Evolutionary conservation across 1,139 yeast species (phyloP).

Genomic region (Sugiyamaella grinbergsii): DNA sequence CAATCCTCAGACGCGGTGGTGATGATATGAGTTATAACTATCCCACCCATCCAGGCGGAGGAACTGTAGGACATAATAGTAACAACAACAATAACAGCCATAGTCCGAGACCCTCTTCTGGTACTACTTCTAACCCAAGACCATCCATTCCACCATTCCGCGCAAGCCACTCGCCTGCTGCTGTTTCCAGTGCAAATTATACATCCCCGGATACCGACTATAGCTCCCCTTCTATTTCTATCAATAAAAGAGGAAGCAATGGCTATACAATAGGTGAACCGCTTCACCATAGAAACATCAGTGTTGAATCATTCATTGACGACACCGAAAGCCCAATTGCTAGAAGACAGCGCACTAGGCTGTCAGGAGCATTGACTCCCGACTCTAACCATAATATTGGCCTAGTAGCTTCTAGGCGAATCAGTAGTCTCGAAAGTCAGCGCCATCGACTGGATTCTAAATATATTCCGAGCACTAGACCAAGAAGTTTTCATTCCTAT

Average conservation of each 20-base stretch:
- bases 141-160: neutral
- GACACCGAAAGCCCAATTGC: slow-evolving; percentile 24
- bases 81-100: too few relatives aligned
- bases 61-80: neutral
- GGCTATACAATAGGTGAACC: slow-evolving; percentile 6
- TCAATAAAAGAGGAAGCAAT: slow-evolving; percentile 9
- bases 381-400: slow-evolving; percentile 18
- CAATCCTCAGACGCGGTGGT: neutral
- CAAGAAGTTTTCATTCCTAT: slow-evolving; percentile 17
- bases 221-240: neutral
- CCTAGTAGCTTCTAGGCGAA: slow-evolving; percentile 18
- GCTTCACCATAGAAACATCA: slow-evolving; percentile 2
- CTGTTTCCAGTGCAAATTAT: slow-evolving; percentile 1
- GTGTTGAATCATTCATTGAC: slow-evolving; percentile 14
- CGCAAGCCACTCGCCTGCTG: slow-evolving; percentile 1
- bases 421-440: slow-evolving; percentile 19
- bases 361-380: slow-evolving; percentile 17
- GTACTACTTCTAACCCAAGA: neutral
- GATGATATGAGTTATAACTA: slow-evolving; percentile 3
- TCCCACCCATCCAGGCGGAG: slow-evolving; percentile 2
- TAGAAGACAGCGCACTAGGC: slow-evolving; percentile 23
- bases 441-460: slow-evolving; percentile 14
- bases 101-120: neutral
- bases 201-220: slow-evolving; percentile 1
- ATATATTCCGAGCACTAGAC: slow-evolving; percentile 11